Evolutionary conservation across 768 basidiomycete species (phyloP), one percentile per base, ranked within the genome.

Genomic region (Boletus eberwhitei): DNA sequence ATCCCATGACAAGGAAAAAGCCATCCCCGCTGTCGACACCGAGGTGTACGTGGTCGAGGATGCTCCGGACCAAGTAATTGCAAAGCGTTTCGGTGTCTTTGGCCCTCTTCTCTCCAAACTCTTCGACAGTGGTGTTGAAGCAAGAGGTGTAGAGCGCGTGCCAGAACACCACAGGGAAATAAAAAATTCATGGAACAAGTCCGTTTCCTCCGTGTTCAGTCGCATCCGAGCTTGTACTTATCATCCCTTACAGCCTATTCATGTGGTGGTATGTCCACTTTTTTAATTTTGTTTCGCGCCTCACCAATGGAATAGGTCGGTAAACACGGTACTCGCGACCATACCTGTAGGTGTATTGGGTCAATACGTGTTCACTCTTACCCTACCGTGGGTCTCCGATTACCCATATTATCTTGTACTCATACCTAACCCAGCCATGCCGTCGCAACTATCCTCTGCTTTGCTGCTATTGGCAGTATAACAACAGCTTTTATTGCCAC

Each of bases 121-220:
- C 14, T 79, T 80, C 61, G 66, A 71, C n/a, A 75, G 68, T 48
- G 80, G 79, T 46, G 77, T 82, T n/a, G 81, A 82, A 64, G 79
- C 79, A 8, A 68, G 78, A 63, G 81, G 81, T 21, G 77, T 83
- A 8, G 81, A 81, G 58, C 76, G 80, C 11, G 77, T 82, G 0
- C 78, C 77, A 17, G 81, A 82, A 62, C 64, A 76, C 52, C 74
- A 79, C 64, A 59, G 78, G 54, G 74, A 75, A 50, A 66, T 57
- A 1, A 77, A 76, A 54, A 74, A 79, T 54, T 58, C 72, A 16
- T 77, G 76, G 31, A 32, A 32, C 31, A 32, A 32, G 31, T 32
- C 11, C 3, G 31, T 32, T 32, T 12, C 31, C 31, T 35, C 38
- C 19, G 37, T 48, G 17, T 55, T 36, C 34, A 9, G 14, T 54